Base-by-base conservation (phyloP, 345 rosid genomes). In the Rubroshorea leprosula region DNA sequence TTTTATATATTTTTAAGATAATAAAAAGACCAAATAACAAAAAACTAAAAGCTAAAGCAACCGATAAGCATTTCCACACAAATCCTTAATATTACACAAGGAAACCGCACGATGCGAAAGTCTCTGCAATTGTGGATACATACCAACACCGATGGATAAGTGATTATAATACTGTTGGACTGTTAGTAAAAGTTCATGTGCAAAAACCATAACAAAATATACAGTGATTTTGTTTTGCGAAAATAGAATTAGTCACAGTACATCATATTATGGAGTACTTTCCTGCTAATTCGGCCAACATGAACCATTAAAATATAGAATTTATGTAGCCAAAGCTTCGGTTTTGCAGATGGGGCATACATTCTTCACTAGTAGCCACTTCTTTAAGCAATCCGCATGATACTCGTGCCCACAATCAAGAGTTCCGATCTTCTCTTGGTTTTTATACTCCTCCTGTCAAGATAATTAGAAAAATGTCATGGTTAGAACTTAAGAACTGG, bases 291-390 rank as follows among this genome's bases (percentile, higher is more conserved):
- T 14, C 49, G 48, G 45, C 23, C 58, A 26, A 53, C 43, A 51
- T 51, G 68, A 65, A 53, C 67, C 39, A 35, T 61, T 57, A 60
- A 35, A 10, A n/a, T 4, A 64, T 68, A 60, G 16, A 60, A 15
- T 59, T 54, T 64, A 41, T 16, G n/a, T n/a, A 44, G 47, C 1
- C 47, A 85, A 65, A 50, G 91, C 97, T 76, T 90, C 86, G 2
- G 83, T 77, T 78, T 90, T 90, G 81, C 97, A 90, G 75, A 87
- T 72, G 18, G 97, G 96, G 72, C 96, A 90, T 20, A 80, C 76
- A 51, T 83, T 90, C 83, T 90, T 90, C 62, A 87, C 72, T 5
- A 75, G 68, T 62, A 90, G 83, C 97, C 97, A 90, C 69, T 82
- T 87, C 82, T 71, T 82, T 80, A 90, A 78, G 80, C 97, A 90